These are phyloP conservation scores for Paspalum notatum DNA, from an alignment of 176 grass and related monocot species.

Conservation along the genomic window DNA sequence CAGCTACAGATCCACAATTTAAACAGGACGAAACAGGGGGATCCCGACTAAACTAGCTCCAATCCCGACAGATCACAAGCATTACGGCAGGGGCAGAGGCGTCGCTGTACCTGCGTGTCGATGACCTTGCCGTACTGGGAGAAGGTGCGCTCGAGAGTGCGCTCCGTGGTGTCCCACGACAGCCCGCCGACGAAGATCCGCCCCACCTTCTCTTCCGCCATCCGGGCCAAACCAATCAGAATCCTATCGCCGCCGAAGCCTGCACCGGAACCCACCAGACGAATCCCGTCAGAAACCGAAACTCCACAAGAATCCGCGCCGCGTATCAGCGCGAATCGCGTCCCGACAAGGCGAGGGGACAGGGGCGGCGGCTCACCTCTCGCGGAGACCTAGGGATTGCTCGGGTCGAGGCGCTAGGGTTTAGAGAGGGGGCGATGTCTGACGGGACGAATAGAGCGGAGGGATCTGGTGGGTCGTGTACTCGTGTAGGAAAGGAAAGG, in stretches of 20 bases:
- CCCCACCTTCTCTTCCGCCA: constrained; percentile 76
- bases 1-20: not conserved
- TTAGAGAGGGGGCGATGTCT: constrained; percentile 14
- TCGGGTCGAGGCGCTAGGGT: constrained; percentile 46
- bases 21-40: not conserved
- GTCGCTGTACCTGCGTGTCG: constrained; percentile 61
- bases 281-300: not conserved
- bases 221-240: constrained; percentile 24
- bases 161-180: constrained; percentile 87
- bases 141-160: constrained; percentile 67
- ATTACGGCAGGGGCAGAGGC: not conserved
- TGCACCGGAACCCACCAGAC: constrained; percentile 10
- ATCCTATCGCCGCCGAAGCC: constrained; percentile 16
- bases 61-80: not conserved
- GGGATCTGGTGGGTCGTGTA: not conserved
- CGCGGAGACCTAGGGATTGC: constrained; percentile 33
- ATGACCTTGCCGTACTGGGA: constrained; percentile 81
- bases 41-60: not conserved
- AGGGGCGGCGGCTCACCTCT: constrained; percentile 21
- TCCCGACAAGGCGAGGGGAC: not conserved
- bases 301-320: not conserved
- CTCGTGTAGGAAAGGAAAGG: too few relatives aligned
- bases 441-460: not conserved
- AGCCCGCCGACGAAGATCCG: constrained; percentile 90
- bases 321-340: not conserved